Percentiles rank a stretch among this genome's conserved stretches.
Conservation (phyloP, 2,329 filamentous ascomycete genomes). For the Macroventuria anomochaeta region DNA sequence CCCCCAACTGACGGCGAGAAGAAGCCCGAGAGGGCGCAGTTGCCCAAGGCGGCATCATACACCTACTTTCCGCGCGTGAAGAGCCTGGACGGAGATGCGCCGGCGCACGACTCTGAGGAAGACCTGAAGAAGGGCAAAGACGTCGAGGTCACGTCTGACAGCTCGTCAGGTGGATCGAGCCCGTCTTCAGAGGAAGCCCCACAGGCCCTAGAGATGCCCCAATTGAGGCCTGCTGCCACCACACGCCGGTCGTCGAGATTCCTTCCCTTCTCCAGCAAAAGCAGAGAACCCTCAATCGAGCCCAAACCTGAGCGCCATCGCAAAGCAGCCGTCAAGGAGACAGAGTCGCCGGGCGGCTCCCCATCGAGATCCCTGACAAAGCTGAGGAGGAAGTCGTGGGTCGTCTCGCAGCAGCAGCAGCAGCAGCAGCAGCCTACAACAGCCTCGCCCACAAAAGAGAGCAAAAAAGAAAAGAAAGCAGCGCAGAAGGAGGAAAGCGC, state of each 20-base stretch:
- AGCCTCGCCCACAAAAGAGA: conserved; percentile 26
- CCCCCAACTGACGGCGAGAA: conserved; percentile 25
- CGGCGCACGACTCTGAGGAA: conserved; percentile 36
- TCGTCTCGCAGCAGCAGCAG: conserved; percentile 32
- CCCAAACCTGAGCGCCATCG: conserved; percentile 38
- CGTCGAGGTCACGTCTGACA: conserved; percentile 45
- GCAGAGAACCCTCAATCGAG: conserved; percentile 41
- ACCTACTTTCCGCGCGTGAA: conserved; percentile 51
- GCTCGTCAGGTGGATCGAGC: conserved; percentile 54
- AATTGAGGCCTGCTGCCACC: conserved; percentile 38
- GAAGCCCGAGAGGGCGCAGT: conserved; percentile 33
- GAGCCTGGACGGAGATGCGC: conserved; percentile 42
- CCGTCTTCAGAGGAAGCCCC: conserved; percentile 50
- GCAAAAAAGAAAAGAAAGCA: conserved; percentile 22
- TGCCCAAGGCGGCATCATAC: conserved; percentile 51
- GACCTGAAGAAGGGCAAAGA: conserved; percentile 35
- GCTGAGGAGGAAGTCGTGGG: conserved; percentile 47
- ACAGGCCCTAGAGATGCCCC: conserved; percentile 38
- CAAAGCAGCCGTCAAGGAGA: conserved; percentile 33
- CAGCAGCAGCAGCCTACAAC: conserved; percentile 25
- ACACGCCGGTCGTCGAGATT: conserved; percentile 48
- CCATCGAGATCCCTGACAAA: conserved; percentile 43
- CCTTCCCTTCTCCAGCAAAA: conserved; percentile 44
- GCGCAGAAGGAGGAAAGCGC: conserved; percentile 16
- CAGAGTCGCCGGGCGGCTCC: conserved; percentile 33